Conservation (phyloP, 345 rosid genomes). For the Passiflora organensis region DNA sequence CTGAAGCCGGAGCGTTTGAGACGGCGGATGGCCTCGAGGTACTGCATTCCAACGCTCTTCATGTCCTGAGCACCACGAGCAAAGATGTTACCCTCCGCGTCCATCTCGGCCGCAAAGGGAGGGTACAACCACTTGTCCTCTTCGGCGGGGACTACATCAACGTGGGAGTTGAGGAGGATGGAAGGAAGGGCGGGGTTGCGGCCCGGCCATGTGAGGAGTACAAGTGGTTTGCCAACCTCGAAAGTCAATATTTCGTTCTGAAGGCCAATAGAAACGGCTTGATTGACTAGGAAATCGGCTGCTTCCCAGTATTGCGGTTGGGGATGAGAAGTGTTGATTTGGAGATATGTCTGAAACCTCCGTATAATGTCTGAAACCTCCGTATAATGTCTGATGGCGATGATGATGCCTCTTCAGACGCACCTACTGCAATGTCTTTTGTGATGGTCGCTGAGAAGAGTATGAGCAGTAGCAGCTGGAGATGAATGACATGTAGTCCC, state of each 20-base stretch:
- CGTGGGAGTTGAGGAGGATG: too few species aligned
- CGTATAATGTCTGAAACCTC: constrained; percentile 67
- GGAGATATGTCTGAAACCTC: constrained; percentile 81
- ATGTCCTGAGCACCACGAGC: constrained; percentile 97
- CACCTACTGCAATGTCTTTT: too few species aligned
- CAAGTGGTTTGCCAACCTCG: constrained; percentile 61
- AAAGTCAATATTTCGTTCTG: constrained; percentile 50
- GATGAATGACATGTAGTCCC: too few species aligned
- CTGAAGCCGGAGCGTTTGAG: constrained; percentile 52
- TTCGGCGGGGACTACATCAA: constrained; percentile 23
- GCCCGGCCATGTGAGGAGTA: constrained; percentile 37
- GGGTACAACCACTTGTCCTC: too few species aligned
- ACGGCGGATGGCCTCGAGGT: constrained; percentile 75
- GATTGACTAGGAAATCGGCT: constrained; percentile 54
- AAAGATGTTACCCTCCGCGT: constrained; percentile 54
- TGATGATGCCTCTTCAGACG: too few species aligned
- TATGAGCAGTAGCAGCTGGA: too few species aligned
- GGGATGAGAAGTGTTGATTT: constrained; percentile 88
- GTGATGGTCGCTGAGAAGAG: too few species aligned
- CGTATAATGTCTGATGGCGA: too few species aligned
- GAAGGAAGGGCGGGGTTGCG: too few species aligned
- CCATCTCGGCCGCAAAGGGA: constrained; percentile 47
- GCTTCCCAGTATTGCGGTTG: constrained; percentile 56
- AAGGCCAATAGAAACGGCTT: constrained; percentile 64
- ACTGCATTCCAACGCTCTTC: constrained; percentile 97